phyloP scores from a whole-genome alignment of 805 yeast genomes.

The Yamadazyma endophytica region DNA sequence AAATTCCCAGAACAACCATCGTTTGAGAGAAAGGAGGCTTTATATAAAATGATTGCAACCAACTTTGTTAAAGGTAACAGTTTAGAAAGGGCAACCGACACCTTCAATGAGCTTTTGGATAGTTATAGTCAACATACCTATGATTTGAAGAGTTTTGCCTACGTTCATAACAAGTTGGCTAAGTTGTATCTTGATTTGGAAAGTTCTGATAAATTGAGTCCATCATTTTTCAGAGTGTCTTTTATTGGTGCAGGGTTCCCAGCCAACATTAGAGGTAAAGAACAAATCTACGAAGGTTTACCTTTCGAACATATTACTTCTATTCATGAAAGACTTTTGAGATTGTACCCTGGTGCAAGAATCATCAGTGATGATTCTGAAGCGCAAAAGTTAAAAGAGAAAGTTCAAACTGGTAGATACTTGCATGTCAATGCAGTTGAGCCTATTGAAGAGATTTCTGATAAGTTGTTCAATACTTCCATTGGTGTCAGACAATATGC shows the following conservation, averaged over 20 bases:
- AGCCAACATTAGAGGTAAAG: constrained; percentile 64
- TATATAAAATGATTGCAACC: constrained; percentile 65
- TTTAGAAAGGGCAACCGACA: constrained; percentile 74
- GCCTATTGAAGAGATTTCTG: constrained; percentile 56
- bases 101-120: constrained; percentile 70
- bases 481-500: constrained; percentile 70
- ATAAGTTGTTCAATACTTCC: constrained; percentile 42
- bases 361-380: constrained; percentile 59
- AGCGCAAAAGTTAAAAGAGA: constrained; percentile 46
- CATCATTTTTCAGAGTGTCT: constrained; percentile 74
- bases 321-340: constrained; percentile 70
- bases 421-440: constrained; percentile 69
- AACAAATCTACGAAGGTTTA: constrained; percentile 78
- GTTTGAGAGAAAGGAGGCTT: constrained; percentile 73
- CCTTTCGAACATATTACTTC: constrained; percentile 86
- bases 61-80: constrained; percentile 69
- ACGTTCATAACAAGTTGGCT: constrained; percentile 64
- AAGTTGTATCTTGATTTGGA: constrained; percentile 65
- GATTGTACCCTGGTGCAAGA: constrained; percentile 77
- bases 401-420: constrained; percentile 65
- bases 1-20: constrained; percentile 75
- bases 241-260: constrained; percentile 88
- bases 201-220: constrained; percentile 64
- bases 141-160: constrained; percentile 72
- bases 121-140: constrained; percentile 71